These are phyloP conservation scores for Candida anglica DNA, from an alignment of 805 yeast species.

Conservation along the genomic window DNA sequence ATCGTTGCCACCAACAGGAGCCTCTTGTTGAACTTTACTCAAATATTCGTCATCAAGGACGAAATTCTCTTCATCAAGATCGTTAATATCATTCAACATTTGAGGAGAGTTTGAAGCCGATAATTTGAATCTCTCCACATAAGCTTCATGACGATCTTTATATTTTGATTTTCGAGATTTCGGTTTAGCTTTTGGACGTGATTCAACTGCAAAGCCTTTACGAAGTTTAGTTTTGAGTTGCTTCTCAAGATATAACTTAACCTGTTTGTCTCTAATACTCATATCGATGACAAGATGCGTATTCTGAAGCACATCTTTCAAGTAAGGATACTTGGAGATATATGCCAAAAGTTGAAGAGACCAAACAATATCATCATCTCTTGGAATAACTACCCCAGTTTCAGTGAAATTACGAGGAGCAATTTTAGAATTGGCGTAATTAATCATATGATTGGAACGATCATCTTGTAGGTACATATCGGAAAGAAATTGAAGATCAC, in stretches of 20 bases:
- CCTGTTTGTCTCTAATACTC: slow-evolving; percentile 39
- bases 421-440: slow-evolving; percentile 24
- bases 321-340: slow-evolving; percentile 82
- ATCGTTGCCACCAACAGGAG: not conserved
- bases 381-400: slow-evolving; percentile 77
- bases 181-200: slow-evolving; percentile 31
- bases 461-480: slow-evolving; percentile 38
- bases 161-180: slow-evolving; percentile 25
- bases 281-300: slow-evolving; percentile 73
- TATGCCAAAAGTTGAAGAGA: slow-evolving; percentile 88
- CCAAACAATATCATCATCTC: slow-evolving; percentile 93
- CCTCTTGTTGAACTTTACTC: not conserved
- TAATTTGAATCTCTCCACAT: slow-evolving; percentile 22
- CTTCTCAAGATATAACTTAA: slow-evolving; percentile 31
- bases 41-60: slow-evolving; percentile 31
- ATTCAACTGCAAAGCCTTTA: slow-evolving; percentile 23
- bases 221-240: slow-evolving; percentile 29
- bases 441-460: slow-evolving; percentile 14
- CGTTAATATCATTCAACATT: slow-evolving; percentile 28
- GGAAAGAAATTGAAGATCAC: slow-evolving; percentile 34
- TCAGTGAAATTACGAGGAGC: slow-evolving; percentile 39
- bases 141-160: slow-evolving; percentile 8
- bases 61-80: slow-evolving; percentile 27
- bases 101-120: slow-evolving; percentile 39
- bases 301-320: slow-evolving; percentile 69